Base-by-base conservation (phyloP, 1,139 yeast genomes). In the Pichia sp. region DNA sequence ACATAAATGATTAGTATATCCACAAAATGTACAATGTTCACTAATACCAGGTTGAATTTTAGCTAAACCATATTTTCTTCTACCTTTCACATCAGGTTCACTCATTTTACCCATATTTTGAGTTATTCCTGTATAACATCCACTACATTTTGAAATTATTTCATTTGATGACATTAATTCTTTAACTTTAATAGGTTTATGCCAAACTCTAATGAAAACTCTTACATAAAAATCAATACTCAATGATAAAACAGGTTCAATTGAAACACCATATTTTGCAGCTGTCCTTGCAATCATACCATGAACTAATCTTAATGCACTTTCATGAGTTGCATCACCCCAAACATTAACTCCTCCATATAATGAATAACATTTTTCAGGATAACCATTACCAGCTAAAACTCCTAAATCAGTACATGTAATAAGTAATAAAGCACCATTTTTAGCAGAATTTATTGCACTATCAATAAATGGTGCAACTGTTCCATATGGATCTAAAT, bases 381-480 rank as follows among this genome's bases (percentile, higher is more conserved):
- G 97, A 65, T 90, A 90, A 18, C 96, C 94, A 54, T 85, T 83
- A 6, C 98, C 98, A 0, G 97, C 98, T 48, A 92, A 73, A 1
- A 92, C 97, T 0, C 96, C 95, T 26, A 95, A 76, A 69, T 92
- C 99, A 0, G 99, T 92, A 66, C 98, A 94, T 0, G 99, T 92
- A 7, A 92, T 92, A 44, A 90, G 70, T 57, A 92, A 67, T 44
- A 92, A 63, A 0, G 97, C 99, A 44, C 84, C 92, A 57, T 89
- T 90, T 46, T 76, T 78, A 11, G 90, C 76, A 38, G 84, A 72
- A 59, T 87, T 95, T 34, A 92, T 73, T 0, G 97, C 97, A 32
- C 92, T 78, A 63, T 92, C 98, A 39, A 92, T 74, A 63, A 92
- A 92, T 5, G 97, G 97, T 1, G 96, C 79, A 0, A 97, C 98